Evolutionary conservation across 2,329 filamentous ascomycete species (phyloP).

Genomic region (Pleurostoma richardsiae): DNA sequence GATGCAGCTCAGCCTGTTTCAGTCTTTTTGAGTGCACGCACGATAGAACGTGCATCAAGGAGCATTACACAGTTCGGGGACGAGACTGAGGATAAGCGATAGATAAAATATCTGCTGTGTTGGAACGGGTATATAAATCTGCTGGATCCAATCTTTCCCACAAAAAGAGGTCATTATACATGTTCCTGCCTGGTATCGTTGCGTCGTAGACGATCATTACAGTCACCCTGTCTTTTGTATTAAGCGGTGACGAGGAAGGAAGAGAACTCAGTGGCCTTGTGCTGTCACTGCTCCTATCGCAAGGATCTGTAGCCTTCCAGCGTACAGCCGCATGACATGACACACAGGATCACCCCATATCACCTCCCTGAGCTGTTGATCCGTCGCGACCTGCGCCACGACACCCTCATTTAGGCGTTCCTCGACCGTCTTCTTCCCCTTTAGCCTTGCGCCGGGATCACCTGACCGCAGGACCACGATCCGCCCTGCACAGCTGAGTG

Average conservation of each 20-base stretch:
- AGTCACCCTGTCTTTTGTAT: not conserved
- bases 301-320: conserved; percentile 63
- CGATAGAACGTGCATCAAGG: too few relatives aligned
- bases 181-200: not conserved
- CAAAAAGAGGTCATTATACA: too few relatives aligned
- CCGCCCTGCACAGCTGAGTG: conserved; percentile 65
- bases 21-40: too few relatives aligned
- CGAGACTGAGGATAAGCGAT: too few relatives aligned
- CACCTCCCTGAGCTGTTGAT: conserved; percentile 62
- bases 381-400: conserved; percentile 62
- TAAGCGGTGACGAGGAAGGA: not conserved
- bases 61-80: too few relatives aligned
- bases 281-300: conserved; percentile 63
- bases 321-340: conserved; percentile 77
- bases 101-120: not conserved
- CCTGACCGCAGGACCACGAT: conserved; percentile 61
- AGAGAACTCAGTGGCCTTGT: conserved; percentile 15
- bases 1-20: too few relatives aligned
- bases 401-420: conserved; percentile 54
- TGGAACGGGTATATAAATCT: not conserved
- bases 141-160: too few relatives aligned
- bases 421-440: conserved; percentile 41
- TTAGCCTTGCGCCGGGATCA: conserved; percentile 26
- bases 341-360: conserved; percentile 79
- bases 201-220: not conserved